Conservation (phyloP, 2,329 filamentous ascomycete species). For the Lachnellula willkommii region DNA sequence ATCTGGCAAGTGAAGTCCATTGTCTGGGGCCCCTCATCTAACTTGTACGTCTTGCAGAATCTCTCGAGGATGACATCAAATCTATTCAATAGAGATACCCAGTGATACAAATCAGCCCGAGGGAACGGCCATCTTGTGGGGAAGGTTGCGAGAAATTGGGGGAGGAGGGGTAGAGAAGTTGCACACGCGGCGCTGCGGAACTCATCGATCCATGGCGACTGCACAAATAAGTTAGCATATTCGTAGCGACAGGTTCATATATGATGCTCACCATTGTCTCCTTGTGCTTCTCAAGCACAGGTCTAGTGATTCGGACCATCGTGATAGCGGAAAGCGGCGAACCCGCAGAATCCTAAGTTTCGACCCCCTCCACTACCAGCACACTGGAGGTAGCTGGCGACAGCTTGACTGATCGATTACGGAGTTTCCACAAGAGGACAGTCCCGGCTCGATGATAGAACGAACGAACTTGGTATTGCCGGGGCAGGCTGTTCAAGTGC, state of each 20-base stretch:
- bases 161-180: conserved; percentile 69
- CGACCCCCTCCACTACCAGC: conserved; percentile 48
- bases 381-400: conserved; percentile 21
- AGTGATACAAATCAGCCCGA: conserved; percentile 93
- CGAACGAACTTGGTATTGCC: conserved; percentile 3
- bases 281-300: conserved; percentile 61
- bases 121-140: conserved; percentile 92
- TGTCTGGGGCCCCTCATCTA: conserved; percentile 74
- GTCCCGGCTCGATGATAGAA: conserved; percentile 22
- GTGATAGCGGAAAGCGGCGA: conserved; percentile 51
- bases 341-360: conserved; percentile 41
- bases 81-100: conserved; percentile 89
- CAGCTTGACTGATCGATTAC: conserved; percentile 25
- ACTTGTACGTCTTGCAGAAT: conserved; percentile 73
- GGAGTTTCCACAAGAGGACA: conserved; percentile 34
- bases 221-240: conserved; percentile 20
- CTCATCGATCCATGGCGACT: conserved; percentile 83
- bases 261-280: conserved; percentile 55
- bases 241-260: neutral
- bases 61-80: conserved; percentile 85
- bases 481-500: conserved; percentile 3
- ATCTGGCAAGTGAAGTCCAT: conserved; percentile 66
- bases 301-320: conserved; percentile 66
- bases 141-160: conserved; percentile 70
- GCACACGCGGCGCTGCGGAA: conserved; percentile 70